Conservation (phyloP, 2,329 filamentous ascomycete genomes). For the Fonsecaea pedrosoi region DNA sequence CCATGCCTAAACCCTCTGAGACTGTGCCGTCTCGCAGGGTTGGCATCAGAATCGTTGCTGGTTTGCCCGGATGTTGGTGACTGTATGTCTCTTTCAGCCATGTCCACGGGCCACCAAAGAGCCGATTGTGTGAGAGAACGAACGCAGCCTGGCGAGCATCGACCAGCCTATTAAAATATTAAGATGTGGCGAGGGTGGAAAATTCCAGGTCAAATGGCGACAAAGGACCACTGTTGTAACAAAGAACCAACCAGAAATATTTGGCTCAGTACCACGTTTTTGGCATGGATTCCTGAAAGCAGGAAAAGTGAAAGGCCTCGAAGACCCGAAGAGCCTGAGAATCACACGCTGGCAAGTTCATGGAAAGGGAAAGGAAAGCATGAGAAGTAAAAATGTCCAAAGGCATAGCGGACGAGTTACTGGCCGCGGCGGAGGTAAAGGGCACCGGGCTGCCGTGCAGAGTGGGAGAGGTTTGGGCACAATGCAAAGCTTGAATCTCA, state of each 20-base stretch:
- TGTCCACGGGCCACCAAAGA: conserved; percentile 4
- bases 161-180: neutral
- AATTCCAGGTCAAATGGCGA: conserved; percentile 2
- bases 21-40: conserved; percentile 16
- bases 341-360: neutral
- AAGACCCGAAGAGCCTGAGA: neutral
- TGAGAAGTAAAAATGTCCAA: conserved; percentile 3
- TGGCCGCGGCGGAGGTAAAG: neutral
- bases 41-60: conserved; percentile 25
- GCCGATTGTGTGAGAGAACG: neutral
- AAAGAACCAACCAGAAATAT: conserved; percentile 4
- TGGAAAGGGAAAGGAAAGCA: neutral
- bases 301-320: neutral
- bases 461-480: neutral
- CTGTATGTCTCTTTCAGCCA: conserved; percentile 20
- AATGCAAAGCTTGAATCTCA: conserved; percentile 7
- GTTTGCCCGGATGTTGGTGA: conserved; percentile 13
- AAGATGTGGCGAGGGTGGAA: conserved; percentile 5
- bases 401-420: neutral
- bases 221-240: conserved; percentile 14
- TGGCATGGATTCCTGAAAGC: neutral
- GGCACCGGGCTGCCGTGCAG: neutral
- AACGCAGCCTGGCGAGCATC: neutral
- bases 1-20: conserved; percentile 11
- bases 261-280: neutral